Percentiles rank a stretch among this genome's conserved stretches.
Evolutionary conservation across 176 grass and related monocot species (phyloP).

Genomic region (Leersia perrieri): DNA sequence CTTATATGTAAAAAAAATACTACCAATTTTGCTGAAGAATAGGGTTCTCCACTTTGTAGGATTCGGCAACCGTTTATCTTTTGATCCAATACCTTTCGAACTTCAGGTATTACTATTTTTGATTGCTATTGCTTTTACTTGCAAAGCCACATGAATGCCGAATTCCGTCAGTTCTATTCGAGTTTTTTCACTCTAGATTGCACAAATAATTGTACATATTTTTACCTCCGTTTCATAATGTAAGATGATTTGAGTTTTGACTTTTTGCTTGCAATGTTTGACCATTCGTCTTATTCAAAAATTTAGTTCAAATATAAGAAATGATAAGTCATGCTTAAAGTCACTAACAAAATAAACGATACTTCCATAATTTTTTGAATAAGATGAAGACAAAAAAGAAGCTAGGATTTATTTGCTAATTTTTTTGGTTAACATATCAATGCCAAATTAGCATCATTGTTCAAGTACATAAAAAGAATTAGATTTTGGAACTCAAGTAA

Average conservation of each 20-base stretch:
- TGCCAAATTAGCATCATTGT: neutral
- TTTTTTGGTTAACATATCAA: slow-evolving; percentile 1
- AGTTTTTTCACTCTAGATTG: neutral
- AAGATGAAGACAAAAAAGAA: neutral
- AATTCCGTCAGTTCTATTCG: neutral
- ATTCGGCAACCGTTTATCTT: slow-evolving; percentile 99
- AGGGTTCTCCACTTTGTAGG: slow-evolving; percentile 92
- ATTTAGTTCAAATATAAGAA: too few relatives aligned
- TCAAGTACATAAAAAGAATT: neutral
- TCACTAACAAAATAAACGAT: too few relatives aligned
- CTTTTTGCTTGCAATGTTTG: too few relatives aligned
- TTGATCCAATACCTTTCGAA: slow-evolving; percentile 95
- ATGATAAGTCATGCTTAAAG: too few relatives aligned
- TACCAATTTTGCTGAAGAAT: slow-evolving; percentile 86
- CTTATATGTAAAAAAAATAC: slow-evolving; percentile 85
- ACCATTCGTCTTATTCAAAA: too few relatives aligned
- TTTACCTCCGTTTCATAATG: too few relatives aligned
- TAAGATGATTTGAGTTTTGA: too few relatives aligned
- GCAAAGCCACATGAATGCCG: neutral
- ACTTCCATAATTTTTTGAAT: too few relatives aligned
- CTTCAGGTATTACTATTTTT: slow-evolving; percentile 61
- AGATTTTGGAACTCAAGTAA: neutral
- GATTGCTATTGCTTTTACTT: slow-evolving; percentile 27
- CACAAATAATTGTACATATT: slow-evolving; percentile 10
- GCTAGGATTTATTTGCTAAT: neutral